Conservation (phyloP, 331 rosid species). For the Quercus tomentella region DNA sequence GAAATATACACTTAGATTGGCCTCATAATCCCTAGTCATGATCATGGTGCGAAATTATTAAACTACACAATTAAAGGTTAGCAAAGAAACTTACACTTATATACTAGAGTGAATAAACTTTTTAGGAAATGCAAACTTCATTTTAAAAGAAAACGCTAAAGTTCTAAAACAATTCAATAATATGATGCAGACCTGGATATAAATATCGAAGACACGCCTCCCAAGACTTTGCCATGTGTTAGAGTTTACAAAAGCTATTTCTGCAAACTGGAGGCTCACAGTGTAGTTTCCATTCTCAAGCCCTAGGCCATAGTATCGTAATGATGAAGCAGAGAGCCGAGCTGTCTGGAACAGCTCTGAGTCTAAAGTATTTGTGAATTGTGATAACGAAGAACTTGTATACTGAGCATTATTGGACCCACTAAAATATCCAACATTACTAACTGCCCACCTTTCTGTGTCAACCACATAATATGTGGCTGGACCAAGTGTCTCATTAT, state of each 20-base stretch:
- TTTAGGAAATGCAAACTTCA: background rate
- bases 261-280: no score
- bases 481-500: conserved; percentile 25
- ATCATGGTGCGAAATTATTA: background rate
- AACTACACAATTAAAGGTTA: background rate
- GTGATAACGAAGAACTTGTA: conserved; percentile 32
- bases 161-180: background rate
- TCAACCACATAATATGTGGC: conserved; percentile 56
- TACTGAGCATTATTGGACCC: conserved; percentile 19
- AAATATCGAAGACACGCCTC: conserved; percentile 69
- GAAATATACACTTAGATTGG: no score
- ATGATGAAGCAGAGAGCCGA: conserved; percentile 73
- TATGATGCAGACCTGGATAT: conserved; percentile 47
- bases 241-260: conserved; percentile 25
- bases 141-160: background rate
- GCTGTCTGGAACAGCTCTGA: conserved; percentile 59
- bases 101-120: background rate
- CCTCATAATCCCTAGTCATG: no score
- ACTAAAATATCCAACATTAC: conserved; percentile 62
- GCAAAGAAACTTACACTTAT: background rate
- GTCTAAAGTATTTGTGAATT: conserved; percentile 45
- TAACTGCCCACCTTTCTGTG: conserved; percentile 63
- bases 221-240: conserved; percentile 61
- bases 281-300: conserved; percentile 52
- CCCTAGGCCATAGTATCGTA: conserved; percentile 47